Conservation (phyloP, 2,329 filamentous ascomycete genomes). For the Sporothrix protearum region DNA sequence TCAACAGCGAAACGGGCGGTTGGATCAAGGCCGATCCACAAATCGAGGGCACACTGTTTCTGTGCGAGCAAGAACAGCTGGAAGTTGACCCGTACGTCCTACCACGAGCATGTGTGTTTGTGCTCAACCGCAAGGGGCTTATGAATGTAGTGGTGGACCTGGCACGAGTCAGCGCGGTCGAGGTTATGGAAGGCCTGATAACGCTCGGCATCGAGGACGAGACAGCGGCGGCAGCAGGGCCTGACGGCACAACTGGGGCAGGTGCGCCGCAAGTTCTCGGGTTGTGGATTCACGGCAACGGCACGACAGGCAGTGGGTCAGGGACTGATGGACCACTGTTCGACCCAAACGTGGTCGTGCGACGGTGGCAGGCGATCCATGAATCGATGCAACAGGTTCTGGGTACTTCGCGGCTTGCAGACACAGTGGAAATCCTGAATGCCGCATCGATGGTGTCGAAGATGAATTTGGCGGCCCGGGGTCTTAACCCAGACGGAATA, state of each 20-base stretch:
- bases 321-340: constrained; percentile 19
- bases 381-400: constrained; percentile 23
- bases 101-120: constrained; percentile 58
- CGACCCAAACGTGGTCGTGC: constrained; percentile 37
- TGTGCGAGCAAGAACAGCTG: constrained; percentile 62
- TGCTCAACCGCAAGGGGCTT: constrained; percentile 68
- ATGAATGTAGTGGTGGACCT: constrained; percentile 68
- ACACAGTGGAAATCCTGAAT: constrained; percentile 21
- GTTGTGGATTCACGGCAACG: constrained; percentile 50
- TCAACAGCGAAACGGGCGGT: constrained; percentile 57
- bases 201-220: constrained; percentile 25
- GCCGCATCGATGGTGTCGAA: constrained; percentile 14
- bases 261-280: constrained; percentile 44
- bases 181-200: constrained; percentile 54
- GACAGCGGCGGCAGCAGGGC: neutral
- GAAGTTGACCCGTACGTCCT: constrained; percentile 38
- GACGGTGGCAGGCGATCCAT: constrained; percentile 40
- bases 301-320: constrained; percentile 11
- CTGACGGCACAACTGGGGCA: neutral
- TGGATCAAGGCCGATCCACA: constrained; percentile 75
- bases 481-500: constrained; percentile 33
- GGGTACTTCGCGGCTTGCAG: constrained; percentile 18
- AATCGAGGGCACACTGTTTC: constrained; percentile 83
- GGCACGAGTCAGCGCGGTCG: constrained; percentile 58
- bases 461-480: constrained; percentile 2